Evolutionary conservation across 768 basidiomycete genomes (phyloP), one percentile per base, ranked within the genome.

Genomic region (Tricholoma furcatifolium): DNA sequence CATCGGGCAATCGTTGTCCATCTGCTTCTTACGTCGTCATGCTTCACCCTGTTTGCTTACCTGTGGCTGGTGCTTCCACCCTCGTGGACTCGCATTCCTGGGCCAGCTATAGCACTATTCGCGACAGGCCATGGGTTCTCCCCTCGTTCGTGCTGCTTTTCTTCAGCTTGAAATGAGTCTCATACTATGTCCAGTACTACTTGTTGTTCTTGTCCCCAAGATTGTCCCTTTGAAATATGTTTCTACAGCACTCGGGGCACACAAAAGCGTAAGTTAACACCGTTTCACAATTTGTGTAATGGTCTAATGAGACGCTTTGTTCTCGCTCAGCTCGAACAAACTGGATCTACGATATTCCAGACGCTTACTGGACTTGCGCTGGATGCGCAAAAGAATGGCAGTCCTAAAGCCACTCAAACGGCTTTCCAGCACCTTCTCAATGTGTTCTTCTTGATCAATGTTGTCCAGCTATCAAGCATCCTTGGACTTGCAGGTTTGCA

Each of bases 201-300:
- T 91, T 10, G 89, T 87, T 7, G 75, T 91, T 14, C 73, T 91
- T 31, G 89, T 91, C 0, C 88, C 89, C 0, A 79, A 77, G 47
- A 79, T 91, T 24, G 87, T 91, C 0, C 78, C 82, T 6, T 58
- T 77, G 17, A 86, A 85, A 64, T 91, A 86, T 65, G 82, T 91
- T 41, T 85, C 87, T 2, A 91, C 90, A 1, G 87, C 87, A 4
- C 73, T 91, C 0, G 89, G 88, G 1, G 82, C 84, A 6, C 88
- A 91, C 63, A 91, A 91, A 65, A 83, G 84, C 63, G 89, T 89
- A 69, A 56, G 84, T 69, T 47, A 27, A 44, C 18, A 14, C 31
- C 14, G 31, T 6, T 18, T 52, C n/a, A 31, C 55, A 10, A 6
- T 7, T 21, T 30, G 36, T 32, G 17, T 15, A 39, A 15, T 42